Evolutionary conservation across 106 monocot genomes (phyloP).

Genomic region (Phalaenopsis equestris): DNA sequence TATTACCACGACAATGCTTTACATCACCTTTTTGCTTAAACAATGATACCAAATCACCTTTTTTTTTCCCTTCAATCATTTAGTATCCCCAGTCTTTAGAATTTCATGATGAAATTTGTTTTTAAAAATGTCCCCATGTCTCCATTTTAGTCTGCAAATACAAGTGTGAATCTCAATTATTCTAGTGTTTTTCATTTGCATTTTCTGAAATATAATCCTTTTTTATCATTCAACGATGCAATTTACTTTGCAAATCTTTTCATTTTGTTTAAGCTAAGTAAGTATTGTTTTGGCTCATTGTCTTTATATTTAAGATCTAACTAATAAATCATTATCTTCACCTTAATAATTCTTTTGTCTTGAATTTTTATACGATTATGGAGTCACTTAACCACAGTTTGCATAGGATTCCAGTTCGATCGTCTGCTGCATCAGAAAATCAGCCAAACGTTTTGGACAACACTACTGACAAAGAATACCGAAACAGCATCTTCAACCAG

Average conservation of each 20-base stretch:
- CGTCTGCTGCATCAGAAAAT: constrained; percentile 19
- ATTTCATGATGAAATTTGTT: no score
- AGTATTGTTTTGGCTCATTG: not conserved
- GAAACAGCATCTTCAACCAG: not conserved
- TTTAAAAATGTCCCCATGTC: not conserved
- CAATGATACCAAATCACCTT: not conserved
- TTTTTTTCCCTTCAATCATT: no score
- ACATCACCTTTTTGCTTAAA: not conserved
- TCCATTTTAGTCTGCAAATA: not conserved
- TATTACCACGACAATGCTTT: not conserved
- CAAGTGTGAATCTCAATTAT: no score
- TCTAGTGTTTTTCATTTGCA: not conserved
- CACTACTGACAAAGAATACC: not conserved
- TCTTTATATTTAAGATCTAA: not conserved
- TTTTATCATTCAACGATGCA: not conserved
- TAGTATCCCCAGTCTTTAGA: no score
- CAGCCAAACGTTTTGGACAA: not conserved
- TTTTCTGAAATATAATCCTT: not conserved
- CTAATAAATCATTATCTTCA: not conserved
- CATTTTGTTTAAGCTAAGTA: not conserved
- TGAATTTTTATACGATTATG: not conserved
- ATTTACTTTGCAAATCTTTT: not conserved
- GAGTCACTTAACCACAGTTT: constrained; percentile 45
- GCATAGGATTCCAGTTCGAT: constrained; percentile 64
- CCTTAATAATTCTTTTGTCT: not conserved